phyloP scores from a whole-genome alignment of 2,329 filamentous ascomycete genomes.

The Orbilia quercus region DNA sequence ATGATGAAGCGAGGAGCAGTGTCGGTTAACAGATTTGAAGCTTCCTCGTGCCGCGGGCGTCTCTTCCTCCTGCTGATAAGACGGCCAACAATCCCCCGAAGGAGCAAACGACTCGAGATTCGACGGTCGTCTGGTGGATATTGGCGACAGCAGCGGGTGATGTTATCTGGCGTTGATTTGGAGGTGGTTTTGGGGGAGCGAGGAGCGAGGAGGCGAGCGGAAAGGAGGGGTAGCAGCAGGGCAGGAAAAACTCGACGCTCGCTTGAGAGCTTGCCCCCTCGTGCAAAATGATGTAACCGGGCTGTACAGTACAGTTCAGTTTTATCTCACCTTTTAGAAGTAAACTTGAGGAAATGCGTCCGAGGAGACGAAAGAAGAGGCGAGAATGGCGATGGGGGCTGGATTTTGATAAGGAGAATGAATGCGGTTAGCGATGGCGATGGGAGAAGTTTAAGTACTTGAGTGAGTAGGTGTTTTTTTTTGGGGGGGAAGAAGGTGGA shows the following conservation, averaged over 20 bases:
- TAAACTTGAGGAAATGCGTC: constrained; percentile 18
- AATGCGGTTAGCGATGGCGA: constrained; percentile 56
- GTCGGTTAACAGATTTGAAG: constrained; percentile 47
- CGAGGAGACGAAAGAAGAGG: constrained; percentile 20
- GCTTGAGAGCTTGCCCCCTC: constrained; percentile 45
- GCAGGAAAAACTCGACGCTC: constrained; percentile 52
- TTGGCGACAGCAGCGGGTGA: constrained; percentile 32
- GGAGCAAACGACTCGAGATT: constrained; percentile 42
- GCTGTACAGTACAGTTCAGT: too few relatives aligned
- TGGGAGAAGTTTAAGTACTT: constrained; percentile 10
- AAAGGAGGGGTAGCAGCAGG: constrained; percentile 56
- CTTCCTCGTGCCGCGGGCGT: constrained; percentile 51
- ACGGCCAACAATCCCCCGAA: constrained; percentile 49
- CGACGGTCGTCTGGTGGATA: constrained; percentile 26
- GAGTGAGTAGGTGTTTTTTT: too few relatives aligned
- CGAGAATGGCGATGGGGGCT: constrained; percentile 22
- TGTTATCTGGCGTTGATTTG: constrained; percentile 10
- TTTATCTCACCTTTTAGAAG: constrained; percentile 35
- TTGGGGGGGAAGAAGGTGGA: constrained; percentile 1
- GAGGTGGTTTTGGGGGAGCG: constrained; percentile 16
- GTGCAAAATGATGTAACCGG: constrained; percentile 56
- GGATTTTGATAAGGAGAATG: constrained; percentile 39
- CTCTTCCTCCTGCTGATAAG: constrained; percentile 18
- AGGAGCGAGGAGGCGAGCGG: constrained; percentile 46
- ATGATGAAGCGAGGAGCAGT: constrained; percentile 20